Conservation (phyloP, 768 basidiomycete species). For the Megacollybia marginata region DNA sequence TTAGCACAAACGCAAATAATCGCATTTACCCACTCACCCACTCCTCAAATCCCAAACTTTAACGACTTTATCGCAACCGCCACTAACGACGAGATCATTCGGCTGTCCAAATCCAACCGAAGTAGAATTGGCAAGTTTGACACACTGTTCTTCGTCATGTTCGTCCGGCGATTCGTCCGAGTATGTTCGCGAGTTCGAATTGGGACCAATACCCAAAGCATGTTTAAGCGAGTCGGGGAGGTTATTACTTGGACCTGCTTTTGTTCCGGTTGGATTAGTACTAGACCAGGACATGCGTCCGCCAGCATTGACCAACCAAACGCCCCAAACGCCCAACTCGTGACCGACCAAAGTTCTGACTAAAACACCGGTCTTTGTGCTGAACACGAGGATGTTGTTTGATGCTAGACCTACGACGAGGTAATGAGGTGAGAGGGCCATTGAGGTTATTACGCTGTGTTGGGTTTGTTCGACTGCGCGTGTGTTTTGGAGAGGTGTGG, state of each 20-base stretch:
- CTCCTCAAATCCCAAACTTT: constrained; percentile 87
- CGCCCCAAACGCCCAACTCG: constrained; percentile 87
- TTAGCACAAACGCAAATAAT: too few relatives aligned
- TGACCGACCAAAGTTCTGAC: constrained; percentile 78
- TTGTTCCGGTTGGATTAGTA: too few relatives aligned
- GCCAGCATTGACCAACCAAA: constrained; percentile 70
- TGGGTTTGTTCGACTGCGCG: constrained; percentile 17
- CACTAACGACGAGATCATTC: constrained; percentile 77
- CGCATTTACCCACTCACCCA: constrained; percentile 41
- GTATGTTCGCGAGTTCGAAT: too few relatives aligned
- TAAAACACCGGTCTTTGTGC: constrained; percentile 68
- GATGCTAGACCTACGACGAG: constrained; percentile 88
- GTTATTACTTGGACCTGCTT: too few relatives aligned
- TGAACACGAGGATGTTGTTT: constrained; percentile 79
- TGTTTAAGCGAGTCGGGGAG: too few relatives aligned
- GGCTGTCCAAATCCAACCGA: constrained; percentile 89
- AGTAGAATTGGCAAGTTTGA: constrained; percentile 36
- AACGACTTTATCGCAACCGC: constrained; percentile 89
- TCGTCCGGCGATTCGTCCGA: too few relatives aligned
- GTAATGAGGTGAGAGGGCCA: constrained; percentile 77
- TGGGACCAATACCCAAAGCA: too few relatives aligned
- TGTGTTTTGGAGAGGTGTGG: neutral
- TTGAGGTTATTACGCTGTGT: constrained; percentile 74
- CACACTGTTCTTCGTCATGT: constrained; percentile 27
- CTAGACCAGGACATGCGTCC: constrained; percentile 23